A percentile compares a stretch with the other conserved stretches of the same genome.
phyloP scores from a whole-genome alignment of 75 land plant species.

The Chamaecyparis obtusa region DNA sequence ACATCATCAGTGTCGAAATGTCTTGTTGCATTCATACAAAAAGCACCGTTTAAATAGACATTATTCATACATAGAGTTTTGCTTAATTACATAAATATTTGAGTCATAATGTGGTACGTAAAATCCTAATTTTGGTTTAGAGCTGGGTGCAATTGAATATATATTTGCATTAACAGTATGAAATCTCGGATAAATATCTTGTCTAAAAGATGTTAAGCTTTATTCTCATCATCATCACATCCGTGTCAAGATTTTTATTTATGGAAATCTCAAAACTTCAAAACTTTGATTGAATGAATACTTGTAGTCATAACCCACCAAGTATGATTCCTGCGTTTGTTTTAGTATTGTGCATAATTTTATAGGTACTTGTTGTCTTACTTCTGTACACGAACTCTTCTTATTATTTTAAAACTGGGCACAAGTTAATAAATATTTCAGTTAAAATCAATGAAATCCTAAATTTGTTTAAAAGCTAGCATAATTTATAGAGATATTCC shows the following conservation, averaged over 20 bases:
- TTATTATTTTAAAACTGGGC: not conserved
- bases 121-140: too few relatives aligned
- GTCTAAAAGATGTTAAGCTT: not conserved
- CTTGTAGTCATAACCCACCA: not conserved
- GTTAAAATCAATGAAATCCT: not conserved
- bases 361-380: not conserved
- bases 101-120: too few relatives aligned
- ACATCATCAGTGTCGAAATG: too few relatives aligned
- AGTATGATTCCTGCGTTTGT: not conserved
- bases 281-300: not conserved
- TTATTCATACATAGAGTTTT: not conserved
- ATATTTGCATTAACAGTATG: not conserved
- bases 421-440: not conserved
- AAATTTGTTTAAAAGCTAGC: not conserved
- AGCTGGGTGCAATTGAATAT: too few relatives aligned
- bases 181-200: not conserved
- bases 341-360: not conserved
- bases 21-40: too few relatives aligned
- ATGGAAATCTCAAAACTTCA: not conserved
- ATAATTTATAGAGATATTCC: not conserved
- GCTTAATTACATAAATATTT: not conserved
- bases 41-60: too few relatives aligned
- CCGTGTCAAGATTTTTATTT: not conserved
- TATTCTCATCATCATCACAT: not conserved
- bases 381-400: not conserved